These are phyloP conservation scores for Aspergillus transmontanensis DNA, from an alignment of 2,329 filamentous ascomycete species.

Conservation along the genomic window DNA sequence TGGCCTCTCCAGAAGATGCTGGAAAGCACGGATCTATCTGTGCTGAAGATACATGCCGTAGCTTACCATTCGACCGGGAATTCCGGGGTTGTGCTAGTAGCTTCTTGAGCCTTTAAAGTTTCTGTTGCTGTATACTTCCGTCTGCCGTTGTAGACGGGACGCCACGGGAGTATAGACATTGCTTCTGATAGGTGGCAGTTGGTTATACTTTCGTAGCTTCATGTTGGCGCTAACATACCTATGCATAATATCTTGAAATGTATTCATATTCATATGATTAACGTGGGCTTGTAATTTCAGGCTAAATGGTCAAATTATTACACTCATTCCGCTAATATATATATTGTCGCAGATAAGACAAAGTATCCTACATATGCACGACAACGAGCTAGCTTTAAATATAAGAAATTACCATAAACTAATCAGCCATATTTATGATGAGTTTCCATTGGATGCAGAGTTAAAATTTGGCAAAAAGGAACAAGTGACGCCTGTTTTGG, in stretches of 20 bases:
- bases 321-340: neutral
- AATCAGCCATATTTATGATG: neutral
- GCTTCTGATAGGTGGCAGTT: neutral
- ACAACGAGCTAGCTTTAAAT: neutral
- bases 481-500: neutral
- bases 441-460: too few relatives aligned
- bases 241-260: too few relatives aligned
- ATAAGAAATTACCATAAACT: neutral
- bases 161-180: neutral
- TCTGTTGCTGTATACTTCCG: neutral
- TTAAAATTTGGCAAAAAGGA: neutral
- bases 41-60: neutral
- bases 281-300: neutral
- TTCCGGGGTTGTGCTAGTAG: neutral
- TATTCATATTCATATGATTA: too few relatives aligned
- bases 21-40: neutral
- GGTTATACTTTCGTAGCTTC: neutral
- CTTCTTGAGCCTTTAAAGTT: neutral
- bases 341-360: neutral
- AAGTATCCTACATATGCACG: too few relatives aligned
- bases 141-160: neutral
- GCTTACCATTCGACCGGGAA: neutral
- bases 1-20: neutral
- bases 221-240: neutral
- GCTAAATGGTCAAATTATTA: neutral